Percentiles rank a stretch among this genome's conserved stretches.
Evolutionary conservation across 2,329 filamentous ascomycete genomes (phyloP).

Genomic region (Colletotrichum sp.): DNA sequence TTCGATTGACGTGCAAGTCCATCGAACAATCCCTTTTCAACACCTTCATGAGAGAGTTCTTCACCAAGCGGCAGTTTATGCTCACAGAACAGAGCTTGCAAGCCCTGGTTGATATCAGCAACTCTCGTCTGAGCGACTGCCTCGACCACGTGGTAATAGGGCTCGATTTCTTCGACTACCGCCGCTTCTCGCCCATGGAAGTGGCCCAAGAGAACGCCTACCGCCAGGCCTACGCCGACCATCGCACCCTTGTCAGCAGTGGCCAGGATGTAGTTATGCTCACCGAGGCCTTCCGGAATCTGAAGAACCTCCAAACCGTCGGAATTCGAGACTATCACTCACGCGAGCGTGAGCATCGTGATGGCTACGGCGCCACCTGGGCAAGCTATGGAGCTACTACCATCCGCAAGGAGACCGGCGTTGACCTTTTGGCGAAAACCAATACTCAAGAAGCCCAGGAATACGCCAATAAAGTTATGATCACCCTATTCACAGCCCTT

Average conservation of each 20-base stretch:
- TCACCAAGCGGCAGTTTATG: constrained; percentile 71
- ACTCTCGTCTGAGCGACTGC: constrained; percentile 42
- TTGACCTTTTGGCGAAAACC: constrained; percentile 14
- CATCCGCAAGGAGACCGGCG: constrained; percentile 37
- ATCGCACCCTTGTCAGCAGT: constrained; percentile 38
- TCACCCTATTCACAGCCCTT: constrained; percentile 45
- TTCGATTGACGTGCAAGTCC: constrained; percentile 61
- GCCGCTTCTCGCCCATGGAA: constrained; percentile 9
- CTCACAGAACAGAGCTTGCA: constrained; percentile 61
- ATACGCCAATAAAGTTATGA: constrained; percentile 41
- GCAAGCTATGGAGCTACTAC: constrained; percentile 58
- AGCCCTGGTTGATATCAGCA: constrained; percentile 58
- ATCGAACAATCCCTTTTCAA: constrained; percentile 59
- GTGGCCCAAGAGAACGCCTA: constrained; percentile 16
- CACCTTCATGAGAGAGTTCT: constrained; percentile 66
- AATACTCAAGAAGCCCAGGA: neutral
- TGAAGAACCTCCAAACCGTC: constrained; percentile 59
- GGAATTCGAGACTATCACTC: constrained; percentile 66
- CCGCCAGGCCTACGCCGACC: constrained; percentile 24
- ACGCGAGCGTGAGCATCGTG: constrained; percentile 47
- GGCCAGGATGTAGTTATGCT: constrained; percentile 60
- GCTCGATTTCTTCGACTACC: constrained; percentile 35
- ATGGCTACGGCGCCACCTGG: constrained; percentile 50
- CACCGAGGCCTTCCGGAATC: constrained; percentile 57
- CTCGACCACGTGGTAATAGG: constrained; percentile 56